phyloP scores from a whole-genome alignment of 2,329 filamentous ascomycete species.

The Esteya vermicola region DNA sequence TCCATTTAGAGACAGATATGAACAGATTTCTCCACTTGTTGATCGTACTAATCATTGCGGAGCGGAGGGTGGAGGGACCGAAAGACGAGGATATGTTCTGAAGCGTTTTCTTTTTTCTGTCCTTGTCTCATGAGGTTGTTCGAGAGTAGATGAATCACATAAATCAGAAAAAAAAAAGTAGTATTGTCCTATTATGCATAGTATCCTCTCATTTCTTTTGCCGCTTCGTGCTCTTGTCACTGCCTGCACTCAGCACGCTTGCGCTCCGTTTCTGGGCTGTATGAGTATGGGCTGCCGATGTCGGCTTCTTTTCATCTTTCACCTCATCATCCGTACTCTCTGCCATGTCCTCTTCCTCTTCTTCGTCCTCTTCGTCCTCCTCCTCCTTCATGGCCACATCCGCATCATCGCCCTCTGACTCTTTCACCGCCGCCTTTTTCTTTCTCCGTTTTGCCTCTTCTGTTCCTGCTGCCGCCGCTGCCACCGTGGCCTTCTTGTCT shows the following conservation, averaged over 20 bases:
- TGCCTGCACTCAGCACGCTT: conserved; percentile 59
- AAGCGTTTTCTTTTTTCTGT: too few species aligned
- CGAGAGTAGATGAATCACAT: too few species aligned
- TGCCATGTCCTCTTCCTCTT: not conserved
- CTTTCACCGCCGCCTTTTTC: not conserved
- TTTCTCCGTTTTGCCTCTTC: not conserved
- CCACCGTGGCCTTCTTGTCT: conserved; percentile 8
- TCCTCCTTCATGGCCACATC: not conserved
- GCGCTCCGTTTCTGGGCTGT: conserved; percentile 60
- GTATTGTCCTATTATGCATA: too few species aligned
- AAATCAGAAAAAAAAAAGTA: too few species aligned
- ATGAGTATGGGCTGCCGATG: not conserved
- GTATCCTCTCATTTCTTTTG: conserved; percentile 44
- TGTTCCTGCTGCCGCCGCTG: too few species aligned
- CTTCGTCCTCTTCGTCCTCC: not conserved
- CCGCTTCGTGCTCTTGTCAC: conserved; percentile 47
- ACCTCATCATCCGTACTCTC: not conserved
- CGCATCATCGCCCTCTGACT: not conserved
- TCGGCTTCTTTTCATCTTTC: too few species aligned
- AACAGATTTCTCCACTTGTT: too few species aligned
- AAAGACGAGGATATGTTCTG: too few species aligned
- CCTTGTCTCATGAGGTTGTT: too few species aligned
- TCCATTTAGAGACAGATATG: too few species aligned
- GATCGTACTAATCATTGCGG: too few species aligned
- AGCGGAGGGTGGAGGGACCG: too few species aligned